Evolutionary conservation across 257 asterid genomes (phyloP), one percentile per base, ranked within the genome.

Genomic region (Cruciata laevipes): DNA sequence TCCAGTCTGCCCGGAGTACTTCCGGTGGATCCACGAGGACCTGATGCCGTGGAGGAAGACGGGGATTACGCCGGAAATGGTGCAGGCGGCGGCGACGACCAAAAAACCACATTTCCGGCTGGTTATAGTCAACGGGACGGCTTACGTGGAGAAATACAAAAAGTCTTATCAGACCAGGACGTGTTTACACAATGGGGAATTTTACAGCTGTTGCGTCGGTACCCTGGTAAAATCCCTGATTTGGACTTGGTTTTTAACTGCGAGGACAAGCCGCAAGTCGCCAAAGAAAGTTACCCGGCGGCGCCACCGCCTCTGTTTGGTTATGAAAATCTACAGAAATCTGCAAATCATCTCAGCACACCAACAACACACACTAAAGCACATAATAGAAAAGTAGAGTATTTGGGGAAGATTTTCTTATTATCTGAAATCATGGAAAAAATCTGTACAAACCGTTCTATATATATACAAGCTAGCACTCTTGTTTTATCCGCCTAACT

Each of bases 31-130:
- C 65, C 72, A 79, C 1, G 74, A 75, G 13, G 83, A 79, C 66
- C 71, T 79, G 37, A 67, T 74, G 78, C 78, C 80, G 6, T 79
- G 83, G 83, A 75, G 69, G 30, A 80, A 79, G 68, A 72, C 80
- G 0, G 83, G 83, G 30, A 79, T 79, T 61, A 72, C 80, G 27
- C 31, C 8, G 52, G 69, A 47, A 16, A 79, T 75, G 83, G 78
- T 79, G 66, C 65, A 23, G 71, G 25, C n/a, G 55, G 83, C 80
- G 2, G 4, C 13, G 4, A 42, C 17, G 16, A 14, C 37, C 11
- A 65, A 17, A 32, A 61, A 60, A 0, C 78, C 76, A 47, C 47
- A 66, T 32, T 79, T 79, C 40, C 75, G 83, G 63, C 35, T 79
- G 57, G 63, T 61, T 8, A 70, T 79, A 60, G 44, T 79, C 30